Conservation (phyloP, 768 basidiomycete genomes). For the Pholiota conissans region DNA sequence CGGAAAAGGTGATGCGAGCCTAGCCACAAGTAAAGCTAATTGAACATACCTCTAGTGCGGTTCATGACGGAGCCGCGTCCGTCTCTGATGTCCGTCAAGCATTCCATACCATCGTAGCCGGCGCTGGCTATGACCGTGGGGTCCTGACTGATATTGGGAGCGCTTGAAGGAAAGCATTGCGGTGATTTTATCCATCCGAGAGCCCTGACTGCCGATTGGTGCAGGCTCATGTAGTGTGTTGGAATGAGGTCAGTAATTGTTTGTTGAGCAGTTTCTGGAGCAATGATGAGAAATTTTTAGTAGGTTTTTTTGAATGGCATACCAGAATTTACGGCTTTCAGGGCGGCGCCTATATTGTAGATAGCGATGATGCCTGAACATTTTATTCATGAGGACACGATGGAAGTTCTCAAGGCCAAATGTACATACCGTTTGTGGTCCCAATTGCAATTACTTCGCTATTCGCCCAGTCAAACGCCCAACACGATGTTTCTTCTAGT, state of each 20-base stretch:
- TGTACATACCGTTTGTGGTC: constrained; percentile 71
- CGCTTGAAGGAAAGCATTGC: constrained; percentile 47
- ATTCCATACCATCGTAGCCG: constrained; percentile 79
- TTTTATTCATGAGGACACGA: constrained; percentile 3
- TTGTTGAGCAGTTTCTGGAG: constrained; percentile 22
- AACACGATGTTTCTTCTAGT: constrained; percentile 73
- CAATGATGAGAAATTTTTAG: neutral
- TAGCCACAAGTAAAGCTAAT: too few relatives aligned
- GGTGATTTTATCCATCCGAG: constrained; percentile 77
- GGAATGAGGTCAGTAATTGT: constrained; percentile 52
- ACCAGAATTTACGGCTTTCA: constrained; percentile 37
- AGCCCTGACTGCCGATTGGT: constrained; percentile 79
- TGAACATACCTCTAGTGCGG: constrained; percentile 69
- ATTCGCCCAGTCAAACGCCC: constrained; percentile 88
- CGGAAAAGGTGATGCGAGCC: too few relatives aligned
- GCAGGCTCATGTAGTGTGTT: constrained; percentile 68
- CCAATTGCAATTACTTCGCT: constrained; percentile 82
- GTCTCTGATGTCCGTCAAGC: constrained; percentile 77
- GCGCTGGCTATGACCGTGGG: constrained; percentile 76
- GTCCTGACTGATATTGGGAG: constrained; percentile 46
- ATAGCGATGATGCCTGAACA: constrained; percentile 53
- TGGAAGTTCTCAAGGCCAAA: neutral
- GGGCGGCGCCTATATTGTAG: constrained; percentile 49
- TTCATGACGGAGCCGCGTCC: constrained; percentile 68
- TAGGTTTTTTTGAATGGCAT: constrained; percentile 4